phyloP scores from a whole-genome alignment of 2,329 filamentous ascomycete species.

The Chalaropsis thielavioides region DNA sequence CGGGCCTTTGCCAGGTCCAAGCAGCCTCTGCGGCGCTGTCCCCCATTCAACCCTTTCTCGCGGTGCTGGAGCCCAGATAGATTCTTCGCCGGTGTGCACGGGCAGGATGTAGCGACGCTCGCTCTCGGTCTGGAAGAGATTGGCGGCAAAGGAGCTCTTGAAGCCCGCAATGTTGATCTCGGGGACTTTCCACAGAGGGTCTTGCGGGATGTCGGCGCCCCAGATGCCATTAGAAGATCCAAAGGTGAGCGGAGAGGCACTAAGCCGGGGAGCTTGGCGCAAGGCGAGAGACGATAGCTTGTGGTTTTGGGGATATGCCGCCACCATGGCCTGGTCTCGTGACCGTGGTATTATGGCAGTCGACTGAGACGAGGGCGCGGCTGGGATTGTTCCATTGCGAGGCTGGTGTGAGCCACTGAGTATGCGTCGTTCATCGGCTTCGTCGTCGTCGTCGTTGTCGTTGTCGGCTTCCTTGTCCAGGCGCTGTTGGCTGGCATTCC shows the following conservation, averaged over 20 bases:
- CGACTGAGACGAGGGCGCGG: background rate
- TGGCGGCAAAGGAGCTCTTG: constrained; percentile 17
- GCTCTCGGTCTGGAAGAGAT: constrained; percentile 18
- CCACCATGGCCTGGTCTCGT: background rate
- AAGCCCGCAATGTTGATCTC: constrained; percentile 17
- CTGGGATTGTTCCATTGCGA: background rate
- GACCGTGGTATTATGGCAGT: background rate
- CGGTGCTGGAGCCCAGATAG: constrained; percentile 25
- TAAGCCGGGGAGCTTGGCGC: background rate
- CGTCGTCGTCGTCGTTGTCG: background rate
- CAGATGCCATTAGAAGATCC: constrained; percentile 5
- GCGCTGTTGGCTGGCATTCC: background rate
- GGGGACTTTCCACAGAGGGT: constrained; percentile 18
- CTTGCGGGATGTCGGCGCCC: constrained; percentile 6
- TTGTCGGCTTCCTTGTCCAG: background rate
- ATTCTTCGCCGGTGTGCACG: constrained; percentile 23
- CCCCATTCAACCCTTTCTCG: constrained; percentile 20
- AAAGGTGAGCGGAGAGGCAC: background rate
- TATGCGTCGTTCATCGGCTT: background rate
- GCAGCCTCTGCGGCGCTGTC: background rate
- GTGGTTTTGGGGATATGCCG: background rate
- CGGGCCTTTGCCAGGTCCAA: background rate
- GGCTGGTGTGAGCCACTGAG: background rate
- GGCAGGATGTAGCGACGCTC: constrained; percentile 24
- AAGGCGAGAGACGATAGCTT: background rate